These are phyloP conservation scores for Lachnellula subtilissima DNA, from an alignment of 2,329 filamentous ascomycete species.

Conservation along the genomic window DNA sequence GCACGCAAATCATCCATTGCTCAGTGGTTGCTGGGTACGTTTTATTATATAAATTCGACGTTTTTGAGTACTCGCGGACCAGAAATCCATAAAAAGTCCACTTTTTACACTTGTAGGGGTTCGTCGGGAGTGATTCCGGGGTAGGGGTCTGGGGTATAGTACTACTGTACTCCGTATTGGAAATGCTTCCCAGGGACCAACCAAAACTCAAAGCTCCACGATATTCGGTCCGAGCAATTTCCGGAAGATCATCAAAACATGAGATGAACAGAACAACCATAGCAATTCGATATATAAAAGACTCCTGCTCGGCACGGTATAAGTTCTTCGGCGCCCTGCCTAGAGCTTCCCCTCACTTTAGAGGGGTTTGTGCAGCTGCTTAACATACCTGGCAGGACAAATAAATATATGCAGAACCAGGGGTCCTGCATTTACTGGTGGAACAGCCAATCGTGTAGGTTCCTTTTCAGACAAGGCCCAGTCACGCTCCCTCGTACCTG, in stretches of 20 bases:
- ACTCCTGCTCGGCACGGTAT: background rate
- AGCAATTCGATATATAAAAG: background rate
- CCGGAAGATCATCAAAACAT: background rate
- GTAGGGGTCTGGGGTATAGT: constrained; percentile 1
- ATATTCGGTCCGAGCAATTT: background rate
- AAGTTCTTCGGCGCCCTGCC: background rate
- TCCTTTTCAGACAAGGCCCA: background rate
- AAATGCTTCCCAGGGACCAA: background rate
- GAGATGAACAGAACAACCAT: background rate
- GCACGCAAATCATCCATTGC: too few species aligned
- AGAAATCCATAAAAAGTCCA: too few species aligned
- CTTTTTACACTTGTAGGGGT: too few species aligned
- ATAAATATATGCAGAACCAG: background rate
- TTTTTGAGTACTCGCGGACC: too few species aligned
- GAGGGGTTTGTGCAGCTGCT: background rate
- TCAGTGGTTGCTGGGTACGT: too few species aligned
- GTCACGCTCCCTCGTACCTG: background rate
- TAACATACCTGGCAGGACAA: background rate
- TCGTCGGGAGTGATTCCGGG: constrained; percentile 1
- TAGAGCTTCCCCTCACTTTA: background rate
- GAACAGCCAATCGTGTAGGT: background rate
- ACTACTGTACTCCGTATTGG: too few species aligned
- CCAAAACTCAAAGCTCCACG: background rate
- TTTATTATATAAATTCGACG: too few species aligned
- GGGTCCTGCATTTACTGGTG: background rate